Base-by-base conservation (phyloP, 1,284 basidiomycete species). In the Leccinum variabile region DNA sequence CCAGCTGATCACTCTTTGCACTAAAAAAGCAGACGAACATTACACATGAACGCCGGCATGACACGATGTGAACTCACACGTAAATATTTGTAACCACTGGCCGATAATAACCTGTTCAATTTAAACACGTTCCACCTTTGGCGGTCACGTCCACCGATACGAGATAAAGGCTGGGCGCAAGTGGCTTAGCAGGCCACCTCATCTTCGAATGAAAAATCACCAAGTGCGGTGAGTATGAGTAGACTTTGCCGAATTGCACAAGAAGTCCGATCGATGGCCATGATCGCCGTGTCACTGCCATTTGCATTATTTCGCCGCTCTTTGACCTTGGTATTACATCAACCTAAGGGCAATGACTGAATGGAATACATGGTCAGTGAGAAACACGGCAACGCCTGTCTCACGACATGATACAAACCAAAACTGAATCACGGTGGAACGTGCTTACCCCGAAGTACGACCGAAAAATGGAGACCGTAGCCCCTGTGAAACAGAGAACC, bases 131-230 rank as follows among this genome's bases (percentile, higher is more conserved):
- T n/a, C 55, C 56, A 57, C 56, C 32, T 53, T 62, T 56, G 57
- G 39, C 25, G 22, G 60, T 61, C 53, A 33, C 62, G 53, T 57
- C 61, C 55, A 33, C 54, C 54, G 59, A 72, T 66, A 68, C 57
- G 61, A 61, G 62, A 69, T 60, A 62, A 56, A 57, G 25, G 32
- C 32, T 13, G 22, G 39, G 56, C 57, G 13, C 33, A 61, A 50
- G 50, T 52, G 56, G 59, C 44, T 46, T 37, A 37, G 57, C 16
- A 68, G 60, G 57, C 41, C 56, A 56, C 59, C 63, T 65, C 54
- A 11, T 60, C 63, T 68, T 55, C 52, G 62, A 70, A 69, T 70
- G 68, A 73, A 70, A 71, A 65, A 72, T 68, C 57, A 53, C 68
- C 70, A 58, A 62, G 59, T 64, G 58, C 33, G 61, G 69, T 54